Base-by-base conservation (phyloP, 495 filamentous ascomycete species). In the Xylaria curta region DNA sequence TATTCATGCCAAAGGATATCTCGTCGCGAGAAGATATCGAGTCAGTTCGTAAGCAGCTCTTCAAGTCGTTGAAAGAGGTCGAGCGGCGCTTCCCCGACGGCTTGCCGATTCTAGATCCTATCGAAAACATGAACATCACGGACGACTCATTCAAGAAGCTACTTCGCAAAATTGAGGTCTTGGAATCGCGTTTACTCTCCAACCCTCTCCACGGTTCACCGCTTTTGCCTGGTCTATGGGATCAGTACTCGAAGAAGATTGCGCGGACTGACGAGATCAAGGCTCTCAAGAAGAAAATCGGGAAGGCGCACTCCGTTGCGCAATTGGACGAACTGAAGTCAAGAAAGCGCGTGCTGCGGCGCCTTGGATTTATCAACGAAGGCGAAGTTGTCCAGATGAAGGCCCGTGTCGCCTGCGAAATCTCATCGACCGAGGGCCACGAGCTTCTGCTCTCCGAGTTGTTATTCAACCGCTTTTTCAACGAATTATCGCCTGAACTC, bases 401-500 rank as follows among this genome's bases (percentile, higher is more conserved):
- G 84, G 96, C 94, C 8, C 90, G 96, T 42, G 96, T 98, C 8
- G 96, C 96, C 10, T 99, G 96, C 82, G 96, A 98, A 84, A 98
- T 99, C 69, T 88, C 86, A 62, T 95, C 93, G 75, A 96, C 94
- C 3, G 94, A 97, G 73, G 88, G 87, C 33, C 89, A 91, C 72
- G 97, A 98, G 76, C 85, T 98, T 33, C 89, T 99, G 75, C 88
- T 99, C 3, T 92, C 91, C 56, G 97, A 99, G 81, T 84, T 99
- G 38, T 87, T 99, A 5, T 98, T 99, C 84, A 97, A 98, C 81
- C 89, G 94, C 66, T 97, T 97, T 86, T 99, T 99, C 87, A 98
- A 98, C 80, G 94, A 97, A 75, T 85, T 98, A 36, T 90, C 89
- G 0, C 94, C 96, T 0, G 95, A 98, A 77, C 86, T 95, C 77